phyloP scores from a whole-genome alignment of 2,329 filamentous ascomycete species.

The Cladobotryum mycophilum region DNA sequence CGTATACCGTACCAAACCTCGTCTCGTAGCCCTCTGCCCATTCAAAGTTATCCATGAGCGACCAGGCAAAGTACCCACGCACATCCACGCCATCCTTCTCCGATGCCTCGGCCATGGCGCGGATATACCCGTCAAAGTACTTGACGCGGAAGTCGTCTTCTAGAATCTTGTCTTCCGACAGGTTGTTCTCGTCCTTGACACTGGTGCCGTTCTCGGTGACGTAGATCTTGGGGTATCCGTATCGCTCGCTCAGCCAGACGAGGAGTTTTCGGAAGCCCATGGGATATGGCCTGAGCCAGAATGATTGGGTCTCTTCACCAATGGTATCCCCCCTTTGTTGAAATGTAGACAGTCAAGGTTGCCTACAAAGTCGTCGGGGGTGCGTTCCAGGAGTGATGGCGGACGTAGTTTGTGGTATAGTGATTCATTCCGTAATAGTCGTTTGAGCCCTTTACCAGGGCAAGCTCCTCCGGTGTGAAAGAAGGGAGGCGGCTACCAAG shows the following conservation, averaged over 20 bases:
- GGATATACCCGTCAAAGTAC: conserved; percentile 74
- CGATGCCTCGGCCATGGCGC: conserved; percentile 67
- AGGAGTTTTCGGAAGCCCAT: conserved; percentile 71
- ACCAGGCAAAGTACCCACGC: conserved; percentile 78
- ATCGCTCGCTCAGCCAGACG: conserved; percentile 71
- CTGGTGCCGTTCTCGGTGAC: conserved; percentile 87
- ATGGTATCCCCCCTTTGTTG: conserved; percentile 68
- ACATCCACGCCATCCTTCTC: conserved; percentile 71
- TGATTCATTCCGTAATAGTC: conserved; percentile 96
- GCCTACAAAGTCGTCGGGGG: conserved; percentile 64
- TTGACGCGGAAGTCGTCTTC: conserved; percentile 75
- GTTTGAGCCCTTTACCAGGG: conserved; percentile 76
- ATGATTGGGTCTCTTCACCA: conserved; percentile 74
- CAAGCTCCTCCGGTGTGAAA: conserved; percentile 66
- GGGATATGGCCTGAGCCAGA: conserved; percentile 73
- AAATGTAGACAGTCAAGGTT: conserved; percentile 67
- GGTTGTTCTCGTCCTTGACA: conserved; percentile 74
- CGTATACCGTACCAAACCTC: conserved; percentile 75
- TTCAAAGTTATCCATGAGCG: conserved; percentile 84
- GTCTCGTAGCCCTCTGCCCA: conserved; percentile 91
- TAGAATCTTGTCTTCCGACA: conserved; percentile 63
- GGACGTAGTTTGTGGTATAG: conserved; percentile 85
- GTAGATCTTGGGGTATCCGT: conserved; percentile 70
- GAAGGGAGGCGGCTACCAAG: conserved; percentile 69
- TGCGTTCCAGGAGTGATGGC: conserved; percentile 57